Evolutionary conservation across 2,329 filamentous ascomycete genomes (phyloP), one percentile per base, ranked within the genome.

Genomic region (Phoma sp.): DNA sequence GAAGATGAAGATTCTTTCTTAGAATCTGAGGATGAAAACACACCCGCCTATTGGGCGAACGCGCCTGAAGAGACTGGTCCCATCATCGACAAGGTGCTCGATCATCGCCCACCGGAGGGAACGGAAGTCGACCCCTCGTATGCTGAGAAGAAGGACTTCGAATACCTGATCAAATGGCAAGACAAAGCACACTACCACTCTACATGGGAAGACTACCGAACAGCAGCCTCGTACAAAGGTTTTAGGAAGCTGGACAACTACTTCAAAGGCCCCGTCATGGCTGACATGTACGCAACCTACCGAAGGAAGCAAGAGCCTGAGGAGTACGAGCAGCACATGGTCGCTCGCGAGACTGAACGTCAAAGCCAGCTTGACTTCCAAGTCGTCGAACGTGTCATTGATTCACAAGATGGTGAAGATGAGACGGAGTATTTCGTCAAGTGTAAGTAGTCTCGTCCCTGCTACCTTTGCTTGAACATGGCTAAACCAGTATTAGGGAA

Each of bases 141-240:
- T 24, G 69, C 62, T 5, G 45, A 67, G 51, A 87, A 91, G 64
- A 85, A 92, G 48, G 91, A 97, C 71, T 97, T 95, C 67, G 92
- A 98, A 70, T 99, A 86, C 67, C 81, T 85, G 76, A 92, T 99
- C 76, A 99, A 99, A 79, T 99, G 96, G 95, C 91, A 97, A 76
- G 91, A 89, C 63, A 91, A 92, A 76, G 96, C 95, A 10, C 92
- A 99, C 73, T 88, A 96, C 65, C 95, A 99, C 78, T 91, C 96
- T 52, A 96, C 92, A 0, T 99, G 95, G 94, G 93, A 98, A 76
- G 88, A 87, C 0, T 88, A 88, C 55, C 87, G 91, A 51, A 84
- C 82, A 19, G 84, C 97, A 25, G 83, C 86, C 22, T 85, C 87
- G n/a, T 89, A 88, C 71, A 91, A 91, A 59, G 94, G 95, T 57